phyloP scores from a whole-genome alignment of 1,284 basidiomycete species.

The Wallemia ichthyophaga region DNA sequence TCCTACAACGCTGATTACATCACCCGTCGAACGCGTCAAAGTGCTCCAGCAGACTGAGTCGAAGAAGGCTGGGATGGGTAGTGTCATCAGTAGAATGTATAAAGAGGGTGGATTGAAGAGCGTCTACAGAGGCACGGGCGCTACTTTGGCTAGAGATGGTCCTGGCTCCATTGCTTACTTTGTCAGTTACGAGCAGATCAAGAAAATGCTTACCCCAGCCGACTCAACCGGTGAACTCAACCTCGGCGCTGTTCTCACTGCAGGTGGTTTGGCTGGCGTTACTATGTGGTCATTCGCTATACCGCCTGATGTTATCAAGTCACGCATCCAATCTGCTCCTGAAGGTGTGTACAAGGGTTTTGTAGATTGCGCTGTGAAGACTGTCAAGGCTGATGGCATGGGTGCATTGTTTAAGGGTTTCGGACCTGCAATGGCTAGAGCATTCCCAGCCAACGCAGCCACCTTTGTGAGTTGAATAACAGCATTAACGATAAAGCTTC shows the following conservation, averaged over 20 bases:
- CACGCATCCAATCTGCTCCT: constrained; percentile 83
- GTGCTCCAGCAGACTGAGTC: constrained; percentile 59
- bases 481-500: background rate
- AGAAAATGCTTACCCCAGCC: constrained; percentile 49
- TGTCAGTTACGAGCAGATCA: constrained; percentile 80
- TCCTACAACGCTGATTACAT: constrained; percentile 70
- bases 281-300: constrained; percentile 95
- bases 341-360: constrained; percentile 82
- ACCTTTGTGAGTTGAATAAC: background rate
- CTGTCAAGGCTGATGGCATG: constrained; percentile 68
- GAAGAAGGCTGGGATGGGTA: constrained; percentile 63
- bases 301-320: constrained; percentile 87
- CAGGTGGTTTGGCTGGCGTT: constrained; percentile 80
- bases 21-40: constrained; percentile 89
- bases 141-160: constrained; percentile 77
- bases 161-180: constrained; percentile 93
- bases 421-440: constrained; percentile 81
- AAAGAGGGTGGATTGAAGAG: constrained; percentile 74
- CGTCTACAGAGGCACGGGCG: constrained; percentile 73
- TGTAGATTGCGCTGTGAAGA: constrained; percentile 71
- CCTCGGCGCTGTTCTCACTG: constrained; percentile 58
- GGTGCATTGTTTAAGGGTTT: constrained; percentile 86
- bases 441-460: constrained; percentile 16
- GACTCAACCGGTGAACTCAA: constrained; percentile 52
- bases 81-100: constrained; percentile 65